Evolutionary conservation across 73 alveolate species (phyloP).

Genomic region (Tetrahymena borealis): DNA sequence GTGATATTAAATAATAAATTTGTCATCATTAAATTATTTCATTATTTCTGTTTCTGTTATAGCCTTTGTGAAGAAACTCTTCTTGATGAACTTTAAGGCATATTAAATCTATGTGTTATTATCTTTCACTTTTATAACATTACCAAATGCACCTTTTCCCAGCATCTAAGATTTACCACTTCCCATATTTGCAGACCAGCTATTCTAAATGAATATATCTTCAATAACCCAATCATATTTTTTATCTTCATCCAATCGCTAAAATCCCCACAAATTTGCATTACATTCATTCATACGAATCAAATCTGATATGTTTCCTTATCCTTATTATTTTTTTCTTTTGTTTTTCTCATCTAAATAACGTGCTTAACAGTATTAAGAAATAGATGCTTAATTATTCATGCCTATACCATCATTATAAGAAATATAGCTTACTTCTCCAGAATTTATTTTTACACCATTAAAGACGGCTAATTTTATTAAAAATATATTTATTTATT

Average conservation of each 20-base stretch:
- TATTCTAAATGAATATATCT: not conserved
- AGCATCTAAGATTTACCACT: not conserved
- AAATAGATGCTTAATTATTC: not conserved
- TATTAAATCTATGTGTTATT: not conserved
- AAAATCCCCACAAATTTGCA: not conserved
- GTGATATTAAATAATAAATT: not conserved
- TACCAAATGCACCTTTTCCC: not conserved
- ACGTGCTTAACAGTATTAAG: not conserved
- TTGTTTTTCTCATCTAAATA: not conserved
- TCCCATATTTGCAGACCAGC: not conserved
- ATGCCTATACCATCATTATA: not conserved
- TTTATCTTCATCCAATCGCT: not conserved
- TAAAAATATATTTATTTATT: not conserved
- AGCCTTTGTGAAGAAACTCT: not conserved
- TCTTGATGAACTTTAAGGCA: not conserved
- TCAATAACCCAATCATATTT: not conserved
- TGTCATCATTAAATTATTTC: not conserved
- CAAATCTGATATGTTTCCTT: not conserved
- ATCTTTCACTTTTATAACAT: not conserved
- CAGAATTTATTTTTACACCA: not conserved
- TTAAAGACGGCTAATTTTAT: not conserved
- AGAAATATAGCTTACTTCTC: not conserved
- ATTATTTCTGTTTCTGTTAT: not conserved
- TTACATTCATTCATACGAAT: not conserved
- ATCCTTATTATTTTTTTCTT: not conserved